phyloP scores from a whole-genome alignment of 768 basidiomycete species.

The Mycena sanguinolenta region DNA sequence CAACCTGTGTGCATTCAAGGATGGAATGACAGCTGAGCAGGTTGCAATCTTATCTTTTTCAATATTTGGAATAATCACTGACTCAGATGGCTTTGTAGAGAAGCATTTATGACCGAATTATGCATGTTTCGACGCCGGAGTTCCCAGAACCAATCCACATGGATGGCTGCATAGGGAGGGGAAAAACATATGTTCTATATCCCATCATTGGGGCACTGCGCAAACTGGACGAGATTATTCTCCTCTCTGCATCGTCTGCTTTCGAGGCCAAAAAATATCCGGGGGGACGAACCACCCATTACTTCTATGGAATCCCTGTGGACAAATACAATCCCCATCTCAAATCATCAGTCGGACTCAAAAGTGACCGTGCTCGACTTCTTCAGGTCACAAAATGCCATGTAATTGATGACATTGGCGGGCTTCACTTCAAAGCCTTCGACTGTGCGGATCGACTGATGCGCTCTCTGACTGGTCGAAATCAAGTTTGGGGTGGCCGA shows the following conservation, averaged over 20 bases:
- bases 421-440: too few species aligned
- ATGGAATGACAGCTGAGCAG: background rate
- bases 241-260: background rate
- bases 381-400: too few species aligned
- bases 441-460: too few species aligned
- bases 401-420: too few species aligned
- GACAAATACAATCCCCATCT: background rate
- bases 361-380: too few species aligned
- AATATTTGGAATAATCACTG: too few species aligned
- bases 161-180: background rate
- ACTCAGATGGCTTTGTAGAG: too few species aligned
- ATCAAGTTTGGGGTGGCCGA: too few species aligned
- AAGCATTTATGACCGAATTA: background rate
- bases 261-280: background rate
- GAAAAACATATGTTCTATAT: too few species aligned
- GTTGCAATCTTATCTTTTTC: background rate
- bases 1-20: background rate
- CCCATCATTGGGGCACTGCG: too few species aligned
- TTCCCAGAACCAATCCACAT: background rate
- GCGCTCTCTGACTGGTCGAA: too few species aligned
- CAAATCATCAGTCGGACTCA: background rate
- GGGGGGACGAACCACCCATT: too few species aligned
- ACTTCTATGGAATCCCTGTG: background rate
- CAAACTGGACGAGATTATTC: background rate
- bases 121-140: background rate